phyloP scores from a whole-genome alignment of 1,284 basidiomycete species.

The Gymnopus androsaceus region DNA sequence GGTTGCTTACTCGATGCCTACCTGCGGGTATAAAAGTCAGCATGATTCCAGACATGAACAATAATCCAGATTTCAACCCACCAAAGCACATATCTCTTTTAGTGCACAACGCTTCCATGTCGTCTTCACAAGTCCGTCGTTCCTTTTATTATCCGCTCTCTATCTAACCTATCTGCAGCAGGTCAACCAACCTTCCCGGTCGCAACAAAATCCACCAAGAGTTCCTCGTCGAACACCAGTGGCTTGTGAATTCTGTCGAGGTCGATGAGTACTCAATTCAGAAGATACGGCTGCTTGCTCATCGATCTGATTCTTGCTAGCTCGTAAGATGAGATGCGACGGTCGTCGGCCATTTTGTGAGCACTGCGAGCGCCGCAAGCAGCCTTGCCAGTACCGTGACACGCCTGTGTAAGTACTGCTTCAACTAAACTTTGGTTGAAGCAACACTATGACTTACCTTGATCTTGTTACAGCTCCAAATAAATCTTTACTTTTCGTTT shows the following conservation, averaged over 20 bases:
- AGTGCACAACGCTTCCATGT: background rate
- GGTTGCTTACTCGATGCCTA: background rate
- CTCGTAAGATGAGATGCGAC: slow-evolving; percentile 62
- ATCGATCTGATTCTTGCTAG: slow-evolving; percentile 34
- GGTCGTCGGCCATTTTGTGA: slow-evolving; percentile 53
- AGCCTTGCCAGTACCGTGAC: slow-evolving; percentile 53
- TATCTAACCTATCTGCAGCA: background rate
- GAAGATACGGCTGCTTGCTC: background rate
- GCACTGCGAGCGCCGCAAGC: slow-evolving; percentile 53
- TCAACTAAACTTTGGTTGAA: too few relatives aligned
- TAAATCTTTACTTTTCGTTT: background rate
- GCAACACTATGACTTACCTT: background rate
- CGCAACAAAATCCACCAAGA: slow-evolving; percentile 32
- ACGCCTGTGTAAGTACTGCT: slow-evolving; percentile 49
- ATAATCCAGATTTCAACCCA: background rate
- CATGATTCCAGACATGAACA: background rate
- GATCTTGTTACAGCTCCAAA: slow-evolving; percentile 7
- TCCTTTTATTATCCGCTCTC: too few relatives aligned
- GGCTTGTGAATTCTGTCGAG: slow-evolving; percentile 61
- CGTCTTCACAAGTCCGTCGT: slow-evolving; percentile 7
- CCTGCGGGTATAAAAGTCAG: background rate
- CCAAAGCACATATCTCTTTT: background rate
- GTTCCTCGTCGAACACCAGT: slow-evolving; percentile 54
- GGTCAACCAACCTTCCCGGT: background rate
- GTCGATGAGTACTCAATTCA: slow-evolving; percentile 30